phyloP scores from a whole-genome alignment of 345 rosid genomes.

The Brassica juncea region DNA sequence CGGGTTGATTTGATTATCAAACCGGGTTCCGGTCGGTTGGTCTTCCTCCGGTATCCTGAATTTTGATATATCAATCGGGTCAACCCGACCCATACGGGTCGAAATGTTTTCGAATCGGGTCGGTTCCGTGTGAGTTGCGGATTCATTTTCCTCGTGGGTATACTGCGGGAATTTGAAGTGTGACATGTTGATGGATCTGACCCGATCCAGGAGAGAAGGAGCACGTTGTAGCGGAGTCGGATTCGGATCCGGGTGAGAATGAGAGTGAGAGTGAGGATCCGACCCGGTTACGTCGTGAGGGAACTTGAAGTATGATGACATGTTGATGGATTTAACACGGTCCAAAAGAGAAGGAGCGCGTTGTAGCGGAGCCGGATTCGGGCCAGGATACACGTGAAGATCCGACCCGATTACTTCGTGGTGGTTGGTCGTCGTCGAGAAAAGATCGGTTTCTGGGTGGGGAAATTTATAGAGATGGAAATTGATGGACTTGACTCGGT shows the following conservation, averaged over 20 bases:
- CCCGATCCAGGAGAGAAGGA: conserved; percentile 63
- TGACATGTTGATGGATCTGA: conserved; percentile 58
- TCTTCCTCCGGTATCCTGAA: conserved; percentile 30
- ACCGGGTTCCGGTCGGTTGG: conserved; percentile 13
- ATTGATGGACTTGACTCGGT: conserved; percentile 53
- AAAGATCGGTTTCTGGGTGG: conserved; percentile 16
- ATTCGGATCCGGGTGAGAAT: conserved; percentile 9
- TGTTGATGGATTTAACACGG: conserved; percentile 64
- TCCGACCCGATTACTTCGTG: conserved; percentile 37
- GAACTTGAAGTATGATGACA: conserved; percentile 32
- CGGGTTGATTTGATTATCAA: conserved; percentile 10
- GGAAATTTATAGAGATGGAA: conserved; percentile 45
- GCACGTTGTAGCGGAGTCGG: conserved; percentile 33
- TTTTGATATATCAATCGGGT: conserved; percentile 35
- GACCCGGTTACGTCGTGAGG: conserved; percentile 27
- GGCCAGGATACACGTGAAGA: conserved; percentile 35
- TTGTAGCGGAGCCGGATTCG: conserved; percentile 35
- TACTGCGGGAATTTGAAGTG: conserved; percentile 33
- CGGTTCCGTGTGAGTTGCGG: conserved; percentile 6
- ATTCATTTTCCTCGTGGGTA: conserved; percentile 27
- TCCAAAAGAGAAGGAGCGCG: conserved; percentile 64
- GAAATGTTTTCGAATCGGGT: conserved; percentile 22
- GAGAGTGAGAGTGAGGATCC: conserved; percentile 24
- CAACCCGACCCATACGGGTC: conserved; percentile 26
- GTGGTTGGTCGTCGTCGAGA: conserved; percentile 9